Percentiles rank a stretch among this genome's conserved stretches.
These are phyloP conservation scores for Gossypium trilobum DNA, from an alignment of 441 rosid species.

Conservation along the genomic window DNA sequence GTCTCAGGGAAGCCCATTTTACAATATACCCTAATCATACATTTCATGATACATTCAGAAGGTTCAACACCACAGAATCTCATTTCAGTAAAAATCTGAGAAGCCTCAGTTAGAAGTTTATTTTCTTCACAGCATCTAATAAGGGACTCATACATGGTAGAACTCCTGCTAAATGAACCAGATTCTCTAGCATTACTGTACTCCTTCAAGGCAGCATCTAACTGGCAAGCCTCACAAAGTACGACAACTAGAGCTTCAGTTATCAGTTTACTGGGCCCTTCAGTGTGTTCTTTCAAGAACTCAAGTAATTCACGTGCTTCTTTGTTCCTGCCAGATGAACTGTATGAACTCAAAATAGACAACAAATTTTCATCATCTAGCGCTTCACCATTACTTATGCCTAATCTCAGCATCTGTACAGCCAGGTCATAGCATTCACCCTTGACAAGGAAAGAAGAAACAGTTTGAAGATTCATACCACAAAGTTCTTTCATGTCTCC, in stretches of 20 bases:
- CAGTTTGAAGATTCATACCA: constrained; percentile 52
- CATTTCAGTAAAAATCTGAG: constrained; percentile 79
- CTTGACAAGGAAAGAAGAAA: constrained; percentile 69
- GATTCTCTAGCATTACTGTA: constrained; percentile 38
- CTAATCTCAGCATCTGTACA: constrained; percentile 53
- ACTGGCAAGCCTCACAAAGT: constrained; percentile 60
- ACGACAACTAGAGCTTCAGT: constrained; percentile 59
- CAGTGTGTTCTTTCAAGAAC: constrained; percentile 47
- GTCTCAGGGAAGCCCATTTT: constrained; percentile 83
- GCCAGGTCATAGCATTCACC: constrained; percentile 81
- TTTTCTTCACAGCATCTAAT: constrained; percentile 58
- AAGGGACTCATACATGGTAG: constrained; percentile 59
- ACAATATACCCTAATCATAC: constrained; percentile 56
- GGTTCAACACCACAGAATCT: constrained; percentile 53
- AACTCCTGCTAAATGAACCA: constrained; percentile 39
- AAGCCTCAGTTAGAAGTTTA: constrained; percentile 59
- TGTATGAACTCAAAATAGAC: constrained; percentile 63
- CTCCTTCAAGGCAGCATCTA: constrained; percentile 59
- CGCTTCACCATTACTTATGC: constrained; percentile 44
- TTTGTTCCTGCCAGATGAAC: constrained; percentile 61
- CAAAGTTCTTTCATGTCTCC: constrained; percentile 63
- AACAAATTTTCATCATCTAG: constrained; percentile 47
- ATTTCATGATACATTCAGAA: constrained; percentile 41
- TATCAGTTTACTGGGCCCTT: constrained; percentile 41
- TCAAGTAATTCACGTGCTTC: constrained; percentile 84